phyloP scores from a whole-genome alignment of 1,139 yeast species.

The Kodamaea anthophila region DNA sequence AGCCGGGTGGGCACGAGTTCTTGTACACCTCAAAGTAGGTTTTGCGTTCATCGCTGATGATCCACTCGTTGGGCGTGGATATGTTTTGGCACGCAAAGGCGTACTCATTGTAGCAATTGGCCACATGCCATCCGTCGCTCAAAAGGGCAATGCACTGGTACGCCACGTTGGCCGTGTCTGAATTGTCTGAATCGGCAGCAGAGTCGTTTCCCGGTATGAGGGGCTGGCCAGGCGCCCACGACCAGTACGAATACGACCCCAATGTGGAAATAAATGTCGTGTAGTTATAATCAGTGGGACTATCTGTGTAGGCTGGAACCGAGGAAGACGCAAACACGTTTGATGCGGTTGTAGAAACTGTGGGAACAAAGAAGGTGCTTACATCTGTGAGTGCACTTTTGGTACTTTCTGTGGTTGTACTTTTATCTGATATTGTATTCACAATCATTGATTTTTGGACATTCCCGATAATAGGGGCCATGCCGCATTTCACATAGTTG shows the following conservation, averaged over 20 bases:
- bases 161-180: slow-evolving; percentile 28
- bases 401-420: no score
- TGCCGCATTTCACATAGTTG: slow-evolving; percentile 47
- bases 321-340: background rate
- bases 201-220: slow-evolving; percentile 9
- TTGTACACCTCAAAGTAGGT: slow-evolving; percentile 48
- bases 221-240: slow-evolving; percentile 65
- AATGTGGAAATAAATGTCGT: slow-evolving; percentile 12
- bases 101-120: slow-evolving; percentile 54
- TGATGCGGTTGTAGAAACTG: background rate
- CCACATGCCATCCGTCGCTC: slow-evolving; percentile 49
- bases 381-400: no score
- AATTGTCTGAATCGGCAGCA: slow-evolving; percentile 1
- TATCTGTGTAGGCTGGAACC: background rate
- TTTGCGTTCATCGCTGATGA: slow-evolving; percentile 26
- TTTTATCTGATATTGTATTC: no score
- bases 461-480: slow-evolving; percentile 45
- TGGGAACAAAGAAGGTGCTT: no score
- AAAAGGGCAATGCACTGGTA: slow-evolving; percentile 56
- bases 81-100: slow-evolving; percentile 52
- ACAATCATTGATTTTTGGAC: no score
- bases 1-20: slow-evolving; percentile 45
- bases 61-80: slow-evolving; percentile 43
- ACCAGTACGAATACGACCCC: slow-evolving; percentile 48
- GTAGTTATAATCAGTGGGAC: no score